Conservation (phyloP, 805 yeast species). For the Kodamaea sagamina region DNA sequence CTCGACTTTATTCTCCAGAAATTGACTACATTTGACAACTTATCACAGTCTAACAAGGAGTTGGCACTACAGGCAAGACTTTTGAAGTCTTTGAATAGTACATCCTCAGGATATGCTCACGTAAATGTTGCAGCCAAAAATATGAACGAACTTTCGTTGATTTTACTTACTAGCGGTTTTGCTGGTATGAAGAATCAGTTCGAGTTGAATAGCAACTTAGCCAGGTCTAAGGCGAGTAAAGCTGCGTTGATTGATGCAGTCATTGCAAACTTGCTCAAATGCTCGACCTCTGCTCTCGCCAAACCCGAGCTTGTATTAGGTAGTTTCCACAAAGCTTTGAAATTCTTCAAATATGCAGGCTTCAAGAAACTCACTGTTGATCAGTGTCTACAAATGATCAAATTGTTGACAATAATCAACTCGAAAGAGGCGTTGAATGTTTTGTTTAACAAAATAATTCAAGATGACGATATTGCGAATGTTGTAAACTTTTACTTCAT, state of each 20-base stretch:
- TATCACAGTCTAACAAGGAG: constrained; percentile 20
- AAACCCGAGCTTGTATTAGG: constrained; percentile 4
- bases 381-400: constrained; percentile 27
- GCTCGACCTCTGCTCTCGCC: neutral
- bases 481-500: constrained; percentile 35
- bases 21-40: constrained; percentile 18
- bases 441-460: constrained; percentile 29
- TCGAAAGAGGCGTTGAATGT: constrained; percentile 27
- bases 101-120: neutral
- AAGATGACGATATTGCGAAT: constrained; percentile 17
- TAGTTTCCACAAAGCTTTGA: constrained; percentile 27
- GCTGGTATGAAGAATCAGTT: constrained; percentile 19
- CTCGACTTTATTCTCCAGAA: constrained; percentile 20
- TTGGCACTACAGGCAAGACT: constrained; percentile 22
- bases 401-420: constrained; percentile 26
- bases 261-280: constrained; percentile 9
- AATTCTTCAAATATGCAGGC: constrained; percentile 25
- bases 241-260: constrained; percentile 13
- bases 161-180: constrained; percentile 14
- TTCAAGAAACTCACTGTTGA: constrained; percentile 22
- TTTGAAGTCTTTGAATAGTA: constrained; percentile 20
- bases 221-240: constrained; percentile 13
- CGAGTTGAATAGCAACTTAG: constrained; percentile 14
- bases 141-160: constrained; percentile 12
- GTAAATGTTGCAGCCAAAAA: neutral